These are phyloP conservation scores for Wallacemonas sp. DNA, from an alignment of 208 protist genomes.

Conservation along the genomic window DNA sequence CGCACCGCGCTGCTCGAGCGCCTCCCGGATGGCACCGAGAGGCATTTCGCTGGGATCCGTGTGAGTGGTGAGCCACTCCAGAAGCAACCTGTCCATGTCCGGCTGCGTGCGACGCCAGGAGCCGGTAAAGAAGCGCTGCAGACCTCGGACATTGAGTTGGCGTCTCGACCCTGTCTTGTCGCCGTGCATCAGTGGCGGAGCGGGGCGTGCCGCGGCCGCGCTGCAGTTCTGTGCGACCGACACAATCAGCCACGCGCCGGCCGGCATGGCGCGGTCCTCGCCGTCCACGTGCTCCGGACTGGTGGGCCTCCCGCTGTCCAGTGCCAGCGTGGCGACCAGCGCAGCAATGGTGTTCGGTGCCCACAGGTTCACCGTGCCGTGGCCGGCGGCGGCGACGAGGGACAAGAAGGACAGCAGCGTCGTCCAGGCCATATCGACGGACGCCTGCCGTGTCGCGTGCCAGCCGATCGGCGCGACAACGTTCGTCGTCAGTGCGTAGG, in stretches of 20 bases:
- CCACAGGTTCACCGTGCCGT: constrained; percentile 13
- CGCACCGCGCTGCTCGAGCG: constrained; percentile 11
- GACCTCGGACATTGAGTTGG: neutral
- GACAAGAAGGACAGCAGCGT: constrained; percentile 31
- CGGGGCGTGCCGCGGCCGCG: neutral
- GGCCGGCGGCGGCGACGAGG: neutral
- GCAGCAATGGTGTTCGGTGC: neutral
- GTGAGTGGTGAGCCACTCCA: neutral
- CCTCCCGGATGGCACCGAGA: neutral
- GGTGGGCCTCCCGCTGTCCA: too few relatives aligned
- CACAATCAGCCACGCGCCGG: neutral
- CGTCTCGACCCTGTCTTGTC: too few relatives aligned
- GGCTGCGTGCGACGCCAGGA: neutral
- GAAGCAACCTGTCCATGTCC: neutral
- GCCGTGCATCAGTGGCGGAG: too few relatives aligned
- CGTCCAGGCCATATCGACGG: constrained; percentile 34
- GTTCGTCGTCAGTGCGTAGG: constrained; percentile 14
- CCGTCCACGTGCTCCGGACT: too few relatives aligned
- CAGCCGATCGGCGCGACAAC: constrained; percentile 38
- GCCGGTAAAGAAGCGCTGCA: constrained; percentile 8
- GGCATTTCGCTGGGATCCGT: neutral
- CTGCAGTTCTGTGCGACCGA: neutral
- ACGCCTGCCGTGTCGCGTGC: constrained; percentile 29
- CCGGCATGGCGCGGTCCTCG: neutral
- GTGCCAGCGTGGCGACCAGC: neutral